A percentile compares a stretch with the other conserved stretches of the same genome.
These are phyloP conservation scores for Sclerotinia nivalis DNA, from an alignment of 2,329 filamentous ascomycete species.

Conservation along the genomic window DNA sequence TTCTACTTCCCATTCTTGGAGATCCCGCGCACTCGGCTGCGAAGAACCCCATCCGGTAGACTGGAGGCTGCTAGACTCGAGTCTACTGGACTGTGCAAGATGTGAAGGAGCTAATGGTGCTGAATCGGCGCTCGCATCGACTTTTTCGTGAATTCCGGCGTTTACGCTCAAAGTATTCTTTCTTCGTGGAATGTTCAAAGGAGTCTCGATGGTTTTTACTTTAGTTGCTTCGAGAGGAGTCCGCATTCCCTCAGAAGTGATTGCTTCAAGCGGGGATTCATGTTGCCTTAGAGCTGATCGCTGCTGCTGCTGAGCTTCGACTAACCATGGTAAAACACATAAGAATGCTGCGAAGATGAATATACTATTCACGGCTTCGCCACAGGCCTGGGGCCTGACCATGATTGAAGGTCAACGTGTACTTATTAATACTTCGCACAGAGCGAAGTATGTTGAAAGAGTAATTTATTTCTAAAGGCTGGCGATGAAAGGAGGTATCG, in stretches of 20 bases:
- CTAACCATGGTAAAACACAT: constrained; percentile 59
- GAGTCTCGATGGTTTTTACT: constrained; percentile 40
- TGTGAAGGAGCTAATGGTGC: constrained; percentile 95
- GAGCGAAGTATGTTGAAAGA: constrained; percentile 30
- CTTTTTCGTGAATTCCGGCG: constrained; percentile 43
- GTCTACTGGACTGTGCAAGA: constrained; percentile 91
- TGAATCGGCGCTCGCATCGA: constrained; percentile 85
- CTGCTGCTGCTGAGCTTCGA: constrained; percentile 66
- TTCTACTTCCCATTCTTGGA: constrained; percentile 99
- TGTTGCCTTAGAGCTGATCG: constrained; percentile 40
- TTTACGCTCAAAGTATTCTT: constrained; percentile 39
- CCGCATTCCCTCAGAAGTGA: constrained; percentile 33
- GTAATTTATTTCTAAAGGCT: constrained; percentile 27
- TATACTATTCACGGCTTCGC: constrained; percentile 53
- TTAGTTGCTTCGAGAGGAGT: constrained; percentile 37
- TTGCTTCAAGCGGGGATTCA: constrained; percentile 39
- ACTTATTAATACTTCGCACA: constrained; percentile 30
- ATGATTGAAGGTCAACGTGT: constrained; percentile 41
- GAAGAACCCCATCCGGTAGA: constrained; percentile 73
- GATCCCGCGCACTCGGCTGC: constrained; percentile 82
- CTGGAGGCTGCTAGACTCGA: constrained; percentile 61
- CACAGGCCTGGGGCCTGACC: constrained; percentile 54
- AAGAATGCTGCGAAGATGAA: constrained; percentile 56
- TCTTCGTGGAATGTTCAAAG: constrained; percentile 35
- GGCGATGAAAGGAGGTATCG: constrained; percentile 7